phyloP scores from a whole-genome alignment of 306 rosid genomes.

The Rosa chinensis region DNA sequence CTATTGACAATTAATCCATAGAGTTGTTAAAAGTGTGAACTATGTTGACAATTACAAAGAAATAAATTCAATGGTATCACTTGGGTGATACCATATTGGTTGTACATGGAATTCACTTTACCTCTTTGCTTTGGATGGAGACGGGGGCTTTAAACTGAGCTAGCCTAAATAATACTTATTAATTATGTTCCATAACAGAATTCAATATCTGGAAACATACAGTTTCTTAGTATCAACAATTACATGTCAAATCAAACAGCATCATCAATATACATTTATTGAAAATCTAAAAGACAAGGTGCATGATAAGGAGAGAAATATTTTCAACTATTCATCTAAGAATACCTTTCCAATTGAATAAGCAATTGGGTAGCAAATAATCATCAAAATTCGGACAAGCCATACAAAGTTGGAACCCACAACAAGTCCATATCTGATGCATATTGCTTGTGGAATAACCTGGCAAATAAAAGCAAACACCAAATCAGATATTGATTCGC shows the following conservation, averaged over 20 bases:
- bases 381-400: constrained; percentile 79
- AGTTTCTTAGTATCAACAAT: constrained; percentile 22
- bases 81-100: no score
- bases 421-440: constrained; percentile 92
- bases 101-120: no score
- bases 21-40: no score
- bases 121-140: constrained; percentile 90
- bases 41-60: no score
- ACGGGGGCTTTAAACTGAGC: constrained; percentile 94
- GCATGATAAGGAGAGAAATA: neutral
- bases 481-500: constrained; percentile 9
- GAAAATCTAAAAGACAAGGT: neutral
- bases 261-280: neutral
- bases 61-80: no score
- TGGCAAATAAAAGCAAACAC: constrained; percentile 25
- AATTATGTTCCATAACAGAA: constrained; percentile 72
- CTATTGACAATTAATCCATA: no score
- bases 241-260: neutral
- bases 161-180: constrained; percentile 87
- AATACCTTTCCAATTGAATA: constrained; percentile 93
- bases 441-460: constrained; percentile 98
- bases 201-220: constrained; percentile 69
- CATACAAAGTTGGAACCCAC: constrained; percentile 81
- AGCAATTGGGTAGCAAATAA: constrained; percentile 84
- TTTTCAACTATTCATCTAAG: constrained; percentile 1